phyloP scores from a whole-genome alignment of 331 rosid genomes.

The Saraca asoca region DNA sequence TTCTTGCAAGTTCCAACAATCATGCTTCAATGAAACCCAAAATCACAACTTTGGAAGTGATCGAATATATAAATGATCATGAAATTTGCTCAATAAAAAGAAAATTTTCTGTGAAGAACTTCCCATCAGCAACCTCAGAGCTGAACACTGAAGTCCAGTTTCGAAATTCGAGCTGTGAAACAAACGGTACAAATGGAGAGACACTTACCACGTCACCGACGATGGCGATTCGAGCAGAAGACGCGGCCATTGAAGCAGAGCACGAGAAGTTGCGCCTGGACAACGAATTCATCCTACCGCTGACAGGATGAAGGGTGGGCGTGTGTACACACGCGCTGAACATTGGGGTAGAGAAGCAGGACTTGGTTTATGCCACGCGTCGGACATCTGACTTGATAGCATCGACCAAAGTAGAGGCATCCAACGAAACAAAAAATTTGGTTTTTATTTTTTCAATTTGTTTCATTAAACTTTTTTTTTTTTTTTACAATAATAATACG shows the following conservation, averaged over 20 bases:
- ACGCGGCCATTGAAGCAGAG: constrained; percentile 64
- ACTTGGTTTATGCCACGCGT: too few relatives aligned
- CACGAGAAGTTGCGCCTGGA: constrained; percentile 30
- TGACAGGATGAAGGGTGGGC: constrained; percentile 35
- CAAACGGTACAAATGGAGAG: constrained; percentile 15
- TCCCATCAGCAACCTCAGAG: neutral
- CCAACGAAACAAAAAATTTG: too few relatives aligned
- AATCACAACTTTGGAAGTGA: neutral
- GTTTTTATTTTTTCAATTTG: too few relatives aligned
- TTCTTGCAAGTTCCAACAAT: constrained; percentile 69
- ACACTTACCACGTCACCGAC: constrained; percentile 74
- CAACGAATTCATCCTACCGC: constrained; percentile 13
- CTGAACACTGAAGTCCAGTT: neutral
- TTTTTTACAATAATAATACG: too few relatives aligned
- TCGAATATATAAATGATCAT: neutral
- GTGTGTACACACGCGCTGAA: constrained; percentile 46
- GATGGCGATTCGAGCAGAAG: constrained; percentile 61
- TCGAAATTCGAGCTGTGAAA: constrained; percentile 1
- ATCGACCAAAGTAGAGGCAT: too few relatives aligned
- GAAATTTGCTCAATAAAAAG: neutral
- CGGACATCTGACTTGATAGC: too few relatives aligned
- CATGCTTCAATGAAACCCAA: constrained; percentile 54
- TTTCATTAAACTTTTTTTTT: too few relatives aligned
- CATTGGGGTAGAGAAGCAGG: constrained; percentile 22
- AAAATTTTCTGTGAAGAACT: neutral